Percentiles rank a stretch among this genome's conserved stretches.
These are phyloP conservation scores for Lipomyces spencermartinsiae DNA, from an alignment of 805 yeast species.

Conservation along the genomic window DNA sequence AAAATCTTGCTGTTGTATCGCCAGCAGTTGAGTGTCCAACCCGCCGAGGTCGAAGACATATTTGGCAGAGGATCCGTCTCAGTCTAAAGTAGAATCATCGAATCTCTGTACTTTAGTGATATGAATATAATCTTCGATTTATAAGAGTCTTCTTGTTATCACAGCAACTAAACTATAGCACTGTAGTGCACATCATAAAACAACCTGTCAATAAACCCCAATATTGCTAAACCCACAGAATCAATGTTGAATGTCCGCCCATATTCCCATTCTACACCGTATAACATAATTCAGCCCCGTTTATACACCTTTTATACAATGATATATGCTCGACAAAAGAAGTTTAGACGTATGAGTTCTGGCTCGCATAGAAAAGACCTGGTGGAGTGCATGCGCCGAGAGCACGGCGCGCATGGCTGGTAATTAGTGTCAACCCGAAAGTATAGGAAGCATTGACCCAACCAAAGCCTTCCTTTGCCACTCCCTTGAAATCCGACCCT, in stretches of 20 bases:
- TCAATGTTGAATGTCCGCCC: background rate
- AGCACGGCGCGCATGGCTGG: slow-evolving; percentile 71
- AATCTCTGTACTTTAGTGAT: background rate
- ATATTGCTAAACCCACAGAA: background rate
- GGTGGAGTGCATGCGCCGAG: slow-evolving; percentile 83
- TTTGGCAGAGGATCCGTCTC: too few species aligned
- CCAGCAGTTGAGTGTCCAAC: too few species aligned
- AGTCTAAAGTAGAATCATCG: too few species aligned
- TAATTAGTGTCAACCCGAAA: slow-evolving; percentile 71
- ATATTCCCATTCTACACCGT: background rate
- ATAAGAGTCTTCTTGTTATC: background rate
- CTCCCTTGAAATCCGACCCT: slow-evolving; percentile 90
- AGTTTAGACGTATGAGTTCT: slow-evolving; percentile 13
- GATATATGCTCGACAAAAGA: background rate
- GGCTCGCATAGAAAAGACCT: slow-evolving; percentile 54
- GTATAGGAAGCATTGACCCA: slow-evolving; percentile 94
- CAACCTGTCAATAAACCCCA: background rate
- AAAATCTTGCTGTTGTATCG: too few species aligned
- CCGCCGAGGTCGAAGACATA: too few species aligned
- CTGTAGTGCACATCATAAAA: background rate
- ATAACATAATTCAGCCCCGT: background rate
- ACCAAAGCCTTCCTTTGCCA: slow-evolving; percentile 95
- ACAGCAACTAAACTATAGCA: background rate
- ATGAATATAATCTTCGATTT: background rate
- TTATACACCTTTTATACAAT: slow-evolving; percentile 2